Evolutionary conservation across 2,329 filamentous ascomycete genomes (phyloP), one percentile per base, ranked within the genome.

Genomic region (Polytolypa hystricis): DNA sequence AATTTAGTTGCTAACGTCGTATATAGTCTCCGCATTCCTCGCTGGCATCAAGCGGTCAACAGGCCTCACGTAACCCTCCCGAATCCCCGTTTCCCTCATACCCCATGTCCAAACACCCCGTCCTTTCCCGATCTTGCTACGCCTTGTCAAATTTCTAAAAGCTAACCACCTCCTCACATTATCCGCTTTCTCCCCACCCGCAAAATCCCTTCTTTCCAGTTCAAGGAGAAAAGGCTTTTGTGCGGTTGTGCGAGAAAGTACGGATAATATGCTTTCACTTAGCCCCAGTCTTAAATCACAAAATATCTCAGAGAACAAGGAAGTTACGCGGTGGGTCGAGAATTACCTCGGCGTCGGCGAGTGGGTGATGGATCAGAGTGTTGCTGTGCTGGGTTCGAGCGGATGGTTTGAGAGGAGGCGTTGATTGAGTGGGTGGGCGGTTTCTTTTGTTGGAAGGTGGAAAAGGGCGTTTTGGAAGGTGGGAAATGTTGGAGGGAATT

Each of bases 41-140:
- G 91, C 91, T 26, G 91, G 91, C 54, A 87, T 98, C 70, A 93
- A 93, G 69, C 85, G 91, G 51, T 95, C 89, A 47, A 96, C 91
- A 43, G 91, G 91, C 55, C 73, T 98, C 66, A 95, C 87, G 91
- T 98, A 83, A 75, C 40, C 42, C 46, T 39, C 35, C 40, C n/a
- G 28, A 46, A 42, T 43, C 40, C 44, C 41, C 40, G 21, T 32
- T 20, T 17, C 40, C 19, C 36, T 37, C 14, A 23, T 16, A 5
- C 21, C 7, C 21, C 21, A 25, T 25, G n/a, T n/a, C n/a, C n/a
- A n/a, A n/a, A 7, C 14, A 19, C 23, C 19, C 21, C 23, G 18
- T 33, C 15, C 38, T 15, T 39, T 14, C 42, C 41, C 25, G 34
- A 27, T 30, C 28, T 14, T 8, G 9, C 10, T n/a, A 4, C 25